Evolutionary conservation across 1,284 basidiomycete species (phyloP), one percentile per base, ranked within the genome.

Genomic region (Austroboletus novae-zelandiae): DNA sequence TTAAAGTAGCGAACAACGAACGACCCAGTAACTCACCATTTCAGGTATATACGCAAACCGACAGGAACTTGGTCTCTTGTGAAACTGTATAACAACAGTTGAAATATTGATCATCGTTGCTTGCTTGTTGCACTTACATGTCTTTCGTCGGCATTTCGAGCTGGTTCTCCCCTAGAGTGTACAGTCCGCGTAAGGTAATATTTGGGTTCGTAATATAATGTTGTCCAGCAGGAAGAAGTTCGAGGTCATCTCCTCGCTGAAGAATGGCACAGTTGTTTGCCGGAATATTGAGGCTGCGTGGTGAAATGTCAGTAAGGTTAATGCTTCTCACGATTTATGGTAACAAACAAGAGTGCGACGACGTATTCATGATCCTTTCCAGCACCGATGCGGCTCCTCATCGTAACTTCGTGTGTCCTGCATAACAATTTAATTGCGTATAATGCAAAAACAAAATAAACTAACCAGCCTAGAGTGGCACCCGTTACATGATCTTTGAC

Each of bases 41-140:
- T 89, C 51, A 91, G 74, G 63, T 90, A 91, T 53, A 91, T 85
- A 9, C 84, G 89, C 67, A 91, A 71, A 70, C 83, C 81, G 56
- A 91, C 89, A 32, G 89, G 89, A 9, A 91, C 88, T 71, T 91
- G 89, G 61, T 91, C 88, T 35, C 86, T 78, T 17, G 89, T 91
- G 65, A 86, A 89, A 56, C 87, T 89, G 52, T 17, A 29, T 17
- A 17, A 20, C 9, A 27, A 31, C 37, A 49, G 9, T 31, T 49
- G 7, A 45, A 44, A 52, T 37, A 40, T 32, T 17, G 47, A 50
- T 17, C 6, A 15, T 31, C 18, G 18, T 20, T 44, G 6, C 17
- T 15, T 43, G 5, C 27, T 32, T 25, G 13, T 4, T n/a, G 44
- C 11, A 69, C 81, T 59, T 56, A 86, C 86, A 89, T 88, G 57